Conservation (phyloP, 805 yeast genomes). For the Starmerella gropengiesseri region DNA sequence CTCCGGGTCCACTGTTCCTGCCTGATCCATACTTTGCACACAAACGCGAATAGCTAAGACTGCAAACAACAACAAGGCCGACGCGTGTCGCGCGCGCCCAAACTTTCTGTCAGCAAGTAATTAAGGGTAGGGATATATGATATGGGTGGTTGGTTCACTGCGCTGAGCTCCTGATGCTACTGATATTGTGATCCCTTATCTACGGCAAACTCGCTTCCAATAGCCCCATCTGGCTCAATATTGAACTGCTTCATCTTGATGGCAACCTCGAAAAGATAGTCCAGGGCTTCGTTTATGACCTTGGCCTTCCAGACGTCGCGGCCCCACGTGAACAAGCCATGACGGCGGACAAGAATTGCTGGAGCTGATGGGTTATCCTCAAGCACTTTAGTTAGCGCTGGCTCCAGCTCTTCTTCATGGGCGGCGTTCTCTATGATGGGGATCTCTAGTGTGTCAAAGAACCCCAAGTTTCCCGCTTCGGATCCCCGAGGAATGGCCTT, state of each 20-base stretch:
- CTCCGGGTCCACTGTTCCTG: conserved; percentile 26
- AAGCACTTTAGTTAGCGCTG: conserved; percentile 51
- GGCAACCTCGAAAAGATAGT: conserved; percentile 75
- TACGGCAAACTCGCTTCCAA: conserved; percentile 6
- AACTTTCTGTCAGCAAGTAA: conserved; percentile 5
- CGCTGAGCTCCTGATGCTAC: no score
- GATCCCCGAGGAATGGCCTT: conserved; percentile 73
- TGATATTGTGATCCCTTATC: no score
- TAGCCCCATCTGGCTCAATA: conserved; percentile 27
- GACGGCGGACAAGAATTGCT: conserved; percentile 84
- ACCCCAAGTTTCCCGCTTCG: conserved; percentile 57
- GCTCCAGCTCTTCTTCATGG: conserved; percentile 70
- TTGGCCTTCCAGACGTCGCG: conserved; percentile 86
- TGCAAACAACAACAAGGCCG: neutral
- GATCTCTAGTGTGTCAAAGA: conserved; percentile 62
- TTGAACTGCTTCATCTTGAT: conserved; percentile 69
- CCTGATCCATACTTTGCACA: conserved; percentile 7
- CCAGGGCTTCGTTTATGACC: conserved; percentile 84
- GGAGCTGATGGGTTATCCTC: conserved; percentile 62
- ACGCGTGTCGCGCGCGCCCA: neutral
- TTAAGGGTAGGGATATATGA: conserved; percentile 9
- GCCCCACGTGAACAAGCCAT: conserved; percentile 97
- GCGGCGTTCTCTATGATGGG: conserved; percentile 90
- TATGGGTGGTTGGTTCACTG: no score
- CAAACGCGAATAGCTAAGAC: neutral